Percentiles rank a stretch among this genome's conserved stretches.
phyloP scores from a whole-genome alignment of 1,284 basidiomycete species.

The Irpex sp. region DNA sequence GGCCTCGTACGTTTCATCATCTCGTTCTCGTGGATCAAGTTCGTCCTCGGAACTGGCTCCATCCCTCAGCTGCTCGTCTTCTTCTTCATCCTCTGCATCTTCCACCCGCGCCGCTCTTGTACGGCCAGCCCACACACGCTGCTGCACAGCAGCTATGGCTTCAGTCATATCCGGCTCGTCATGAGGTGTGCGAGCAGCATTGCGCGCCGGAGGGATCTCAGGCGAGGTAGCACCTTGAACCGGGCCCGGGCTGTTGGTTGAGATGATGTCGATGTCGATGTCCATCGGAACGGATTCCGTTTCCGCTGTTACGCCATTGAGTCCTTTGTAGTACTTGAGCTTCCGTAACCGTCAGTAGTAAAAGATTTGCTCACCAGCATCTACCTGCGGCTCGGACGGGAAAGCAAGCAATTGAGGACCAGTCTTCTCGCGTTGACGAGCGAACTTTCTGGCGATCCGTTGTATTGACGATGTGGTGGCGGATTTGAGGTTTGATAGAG shows the following conservation, averaged over 20 bases:
- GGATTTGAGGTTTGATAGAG: background rate
- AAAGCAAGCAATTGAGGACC: background rate
- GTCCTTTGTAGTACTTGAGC: no score
- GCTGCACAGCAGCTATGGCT: background rate
- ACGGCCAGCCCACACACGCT: background rate
- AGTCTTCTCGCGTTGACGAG: background rate
- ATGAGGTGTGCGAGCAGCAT: background rate
- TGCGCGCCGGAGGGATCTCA: background rate
- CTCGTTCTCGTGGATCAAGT: background rate
- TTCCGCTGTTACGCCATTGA: no score
- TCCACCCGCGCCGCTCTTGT: background rate
- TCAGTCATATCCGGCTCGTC: background rate
- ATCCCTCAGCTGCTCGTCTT: conserved; percentile 9
- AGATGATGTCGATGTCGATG: no score
- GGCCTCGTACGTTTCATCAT: conserved; percentile 15
- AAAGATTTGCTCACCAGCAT: background rate
- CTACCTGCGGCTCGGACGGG: background rate
- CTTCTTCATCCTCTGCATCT: conserved; percentile 10
- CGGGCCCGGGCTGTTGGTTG: no score
- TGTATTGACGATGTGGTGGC: background rate
- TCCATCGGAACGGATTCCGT: no score
- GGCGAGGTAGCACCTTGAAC: no score
- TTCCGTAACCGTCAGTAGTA: background rate
- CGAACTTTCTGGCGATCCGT: background rate
- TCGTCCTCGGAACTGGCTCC: background rate